Conservation (phyloP, 1,284 basidiomycete genomes). For the Ustilago esculenta region DNA sequence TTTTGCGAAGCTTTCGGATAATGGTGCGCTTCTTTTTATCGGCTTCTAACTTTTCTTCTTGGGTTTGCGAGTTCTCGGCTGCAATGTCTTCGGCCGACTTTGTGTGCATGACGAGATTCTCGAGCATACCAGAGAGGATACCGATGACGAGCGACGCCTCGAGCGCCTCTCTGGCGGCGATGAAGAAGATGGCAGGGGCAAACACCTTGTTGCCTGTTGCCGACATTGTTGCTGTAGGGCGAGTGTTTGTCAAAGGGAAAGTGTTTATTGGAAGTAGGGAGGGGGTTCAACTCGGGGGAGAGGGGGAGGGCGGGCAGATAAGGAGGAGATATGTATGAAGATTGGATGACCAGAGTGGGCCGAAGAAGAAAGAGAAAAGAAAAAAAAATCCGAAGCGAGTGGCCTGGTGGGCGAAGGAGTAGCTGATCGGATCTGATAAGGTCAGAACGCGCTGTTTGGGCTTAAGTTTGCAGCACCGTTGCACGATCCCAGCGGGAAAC, state of each 20-base stretch:
- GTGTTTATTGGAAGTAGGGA: no score
- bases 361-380: neutral
- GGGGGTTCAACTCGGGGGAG: no score
- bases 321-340: neutral
- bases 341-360: no score
- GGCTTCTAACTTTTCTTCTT: slow-evolving; percentile 11
- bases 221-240: slow-evolving; percentile 12
- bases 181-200: slow-evolving; percentile 65
- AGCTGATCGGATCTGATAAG: slow-evolving; percentile 32
- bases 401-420: neutral
- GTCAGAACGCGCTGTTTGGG: neutral
- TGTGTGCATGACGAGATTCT: slow-evolving; percentile 52
- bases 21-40: slow-evolving; percentile 34
- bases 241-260: no score
- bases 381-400: slow-evolving; percentile 3
- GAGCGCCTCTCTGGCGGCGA: slow-evolving; percentile 62
- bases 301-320: no score
- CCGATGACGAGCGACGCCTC: slow-evolving; percentile 65
- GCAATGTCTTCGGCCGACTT: slow-evolving; percentile 22
- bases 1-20: slow-evolving; percentile 51
- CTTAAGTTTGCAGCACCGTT: no score
- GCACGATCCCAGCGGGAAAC: no score
- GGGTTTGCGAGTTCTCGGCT: slow-evolving; percentile 8
- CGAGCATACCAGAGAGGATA: slow-evolving; percentile 62
- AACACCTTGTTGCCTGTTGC: slow-evolving; percentile 61